Base-by-base conservation (phyloP, 179 eudicot genomes). In the Drosera spatulata region DNA sequence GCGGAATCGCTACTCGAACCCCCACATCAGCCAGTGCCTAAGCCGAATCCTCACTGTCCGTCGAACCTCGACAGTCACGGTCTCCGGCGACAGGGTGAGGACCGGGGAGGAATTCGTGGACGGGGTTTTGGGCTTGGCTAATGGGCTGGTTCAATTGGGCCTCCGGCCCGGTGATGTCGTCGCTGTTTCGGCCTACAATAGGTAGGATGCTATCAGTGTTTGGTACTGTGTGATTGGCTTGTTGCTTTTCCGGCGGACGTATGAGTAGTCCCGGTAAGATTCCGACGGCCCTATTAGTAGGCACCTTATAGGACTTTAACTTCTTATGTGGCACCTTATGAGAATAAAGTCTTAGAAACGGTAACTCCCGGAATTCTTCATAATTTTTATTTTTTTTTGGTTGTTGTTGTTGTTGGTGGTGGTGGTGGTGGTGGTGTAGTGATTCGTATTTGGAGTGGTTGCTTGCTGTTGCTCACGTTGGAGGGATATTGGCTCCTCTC, bases 391-490 rank as follows among this genome's bases (percentile, higher is more conserved):
- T 22, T 22, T 22, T 48, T 54, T 49, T 67, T 22, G 33, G 33
- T n/a, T n/a, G n/a, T n/a, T n/a, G n/a, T n/a, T n/a, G n/a, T n/a
- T n/a, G n/a, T n/a, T n/a, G n/a, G n/a, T n/a, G n/a, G n/a, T n/a
- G n/a, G n/a, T n/a, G n/a, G n/a, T n/a, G n/a, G n/a, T n/a, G n/a
- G n/a, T n/a, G n/a, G 33, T 10, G 14, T 69, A 84, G 99, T 77
- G 95, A 88, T 70, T 79, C 60, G 71, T 86, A 82, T 66, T 58
- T 93, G 88, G 93, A 82, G 74, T 93, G 96, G 95, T 57, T 93
- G 61, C 83, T 93, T 76, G 99, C 93, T 49, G 75, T 93, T 61
- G 67, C 99, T 39, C 86, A 67, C 68, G 74, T 84, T 63, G 96
- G 96, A 37, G 99, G 88, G 46, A 84, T 93, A 54, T 68, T 75